A percentile compares a stretch with the other conserved stretches of the same genome.
Evolutionary conservation across 2,329 filamentous ascomycete species (phyloP).

Genomic region (Aspergillus udagawae): DNA sequence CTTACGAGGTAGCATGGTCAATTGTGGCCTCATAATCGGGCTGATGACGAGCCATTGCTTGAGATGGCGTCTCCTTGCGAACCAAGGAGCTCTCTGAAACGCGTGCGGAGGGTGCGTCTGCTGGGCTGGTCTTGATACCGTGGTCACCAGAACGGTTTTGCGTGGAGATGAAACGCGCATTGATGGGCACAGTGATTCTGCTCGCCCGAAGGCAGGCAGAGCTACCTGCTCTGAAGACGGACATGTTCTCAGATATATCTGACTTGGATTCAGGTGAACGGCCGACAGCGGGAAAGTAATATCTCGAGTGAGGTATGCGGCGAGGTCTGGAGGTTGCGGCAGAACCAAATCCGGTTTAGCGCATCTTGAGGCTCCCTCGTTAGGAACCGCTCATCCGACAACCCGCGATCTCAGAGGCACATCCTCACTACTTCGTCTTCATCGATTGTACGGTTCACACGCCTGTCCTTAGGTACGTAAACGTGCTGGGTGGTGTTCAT

Average conservation of each 20-base stretch:
- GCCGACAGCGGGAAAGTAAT: constrained; percentile 30
- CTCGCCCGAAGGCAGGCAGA: constrained; percentile 31
- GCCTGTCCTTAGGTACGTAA: constrained; percentile 32
- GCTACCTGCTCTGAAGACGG: constrained; percentile 57
- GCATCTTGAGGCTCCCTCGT: constrained; percentile 22
- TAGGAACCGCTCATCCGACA: constrained; percentile 31
- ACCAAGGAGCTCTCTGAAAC: constrained; percentile 44
- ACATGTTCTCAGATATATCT: constrained; percentile 50
- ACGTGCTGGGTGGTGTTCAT: background rate
- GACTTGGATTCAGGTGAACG: constrained; percentile 14
- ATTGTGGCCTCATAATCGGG: constrained; percentile 77
- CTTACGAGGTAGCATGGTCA: constrained; percentile 90
- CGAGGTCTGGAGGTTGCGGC: constrained; percentile 28
- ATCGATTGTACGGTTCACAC: constrained; percentile 30
- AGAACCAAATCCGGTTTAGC: constrained; percentile 36
- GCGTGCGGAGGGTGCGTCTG: constrained; percentile 41
- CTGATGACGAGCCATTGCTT: constrained; percentile 59
- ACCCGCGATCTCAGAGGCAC: constrained; percentile 33
- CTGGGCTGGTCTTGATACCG: constrained; percentile 50
- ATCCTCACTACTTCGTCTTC: constrained; percentile 31
- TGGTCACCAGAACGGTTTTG: constrained; percentile 46
- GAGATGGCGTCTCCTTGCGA: constrained; percentile 46
- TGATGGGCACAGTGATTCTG: constrained; percentile 28
- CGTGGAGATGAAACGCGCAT: constrained; percentile 37
- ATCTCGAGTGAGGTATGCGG: constrained; percentile 29